A percentile compares a stretch with the other conserved stretches of the same genome.
Evolutionary conservation across 2,329 filamentous ascomycete genomes (phyloP).

Genomic region (Hypoxylon sp.): DNA sequence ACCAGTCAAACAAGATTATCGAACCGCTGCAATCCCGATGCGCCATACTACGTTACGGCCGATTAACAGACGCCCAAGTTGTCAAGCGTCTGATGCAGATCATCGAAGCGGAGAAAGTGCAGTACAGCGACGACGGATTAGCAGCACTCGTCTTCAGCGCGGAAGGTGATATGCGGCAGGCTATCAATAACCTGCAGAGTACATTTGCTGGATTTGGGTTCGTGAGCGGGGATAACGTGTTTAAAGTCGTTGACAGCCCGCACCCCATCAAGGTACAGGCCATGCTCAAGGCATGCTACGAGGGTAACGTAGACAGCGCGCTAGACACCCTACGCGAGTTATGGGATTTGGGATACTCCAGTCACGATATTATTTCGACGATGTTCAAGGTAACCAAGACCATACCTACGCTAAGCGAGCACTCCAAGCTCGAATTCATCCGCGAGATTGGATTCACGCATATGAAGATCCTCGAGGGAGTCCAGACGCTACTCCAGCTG

Average conservation of each 20-base stretch:
- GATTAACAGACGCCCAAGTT: constrained; percentile 92
- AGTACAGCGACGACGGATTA: constrained; percentile 92
- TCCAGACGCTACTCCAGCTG: constrained; percentile 93
- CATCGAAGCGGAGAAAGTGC: constrained; percentile 90
- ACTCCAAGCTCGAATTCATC: constrained; percentile 97
- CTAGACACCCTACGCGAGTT: constrained; percentile 89
- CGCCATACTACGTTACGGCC: constrained; percentile 93
- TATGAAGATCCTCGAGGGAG: constrained; percentile 98
- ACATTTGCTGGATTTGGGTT: constrained; percentile 95
- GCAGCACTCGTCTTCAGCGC: constrained; percentile 97
- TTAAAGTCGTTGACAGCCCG: constrained; percentile 95
- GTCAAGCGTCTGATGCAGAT: constrained; percentile 93
- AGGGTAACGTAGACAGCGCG: constrained; percentile 89
- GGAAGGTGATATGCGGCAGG: constrained; percentile 98
- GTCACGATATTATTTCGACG: constrained; percentile 97
- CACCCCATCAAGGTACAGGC: constrained; percentile 99
- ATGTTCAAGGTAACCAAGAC: constrained; percentile 99
- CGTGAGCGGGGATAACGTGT: constrained; percentile 97
- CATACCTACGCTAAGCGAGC: constrained; percentile 90
- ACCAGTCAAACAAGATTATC: constrained; percentile 99
- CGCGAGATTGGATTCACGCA: constrained; percentile 99
- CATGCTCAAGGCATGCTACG: constrained; percentile 97
- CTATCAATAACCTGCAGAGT: constrained; percentile 97
- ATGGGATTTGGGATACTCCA: constrained; percentile 97
- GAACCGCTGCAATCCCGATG: constrained; percentile 98